phyloP scores from a whole-genome alignment of 305 asterid species.

The Galium porrigens region DNA sequence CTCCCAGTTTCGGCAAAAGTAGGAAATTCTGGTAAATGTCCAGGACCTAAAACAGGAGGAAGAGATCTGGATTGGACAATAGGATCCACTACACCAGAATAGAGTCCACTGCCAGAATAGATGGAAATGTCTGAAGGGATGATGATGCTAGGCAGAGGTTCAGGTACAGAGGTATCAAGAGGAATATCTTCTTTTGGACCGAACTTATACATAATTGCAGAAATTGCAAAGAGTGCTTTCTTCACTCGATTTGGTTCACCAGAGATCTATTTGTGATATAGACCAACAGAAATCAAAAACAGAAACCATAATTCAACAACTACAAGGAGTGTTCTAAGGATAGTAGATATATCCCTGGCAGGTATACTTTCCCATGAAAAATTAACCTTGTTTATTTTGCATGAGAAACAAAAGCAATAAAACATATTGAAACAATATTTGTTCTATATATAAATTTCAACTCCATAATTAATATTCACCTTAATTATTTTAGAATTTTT shows the following conservation, averaged over 20 bases:
- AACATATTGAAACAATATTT: not conserved
- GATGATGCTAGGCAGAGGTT: constrained; percentile 76
- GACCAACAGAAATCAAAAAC: constrained; percentile 6
- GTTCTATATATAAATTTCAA: not conserved
- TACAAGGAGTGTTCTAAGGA: not conserved
- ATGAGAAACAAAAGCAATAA: not conserved
- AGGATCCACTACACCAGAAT: constrained; percentile 41
- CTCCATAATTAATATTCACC: not conserved
- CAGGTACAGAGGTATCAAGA: constrained; percentile 54
- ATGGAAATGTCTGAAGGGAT: constrained; percentile 79
- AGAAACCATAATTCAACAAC: not conserved
- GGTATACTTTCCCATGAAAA: not conserved
- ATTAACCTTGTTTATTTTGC: not conserved
- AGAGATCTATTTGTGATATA: constrained; percentile 38
- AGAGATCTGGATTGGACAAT: constrained; percentile 38
- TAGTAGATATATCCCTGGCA: not conserved
- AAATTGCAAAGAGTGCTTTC: constrained; percentile 74
- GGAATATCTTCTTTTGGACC: constrained; percentile 74
- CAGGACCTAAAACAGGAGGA: constrained; percentile 54
- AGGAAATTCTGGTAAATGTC: constrained; percentile 46
- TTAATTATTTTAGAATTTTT: not conserved
- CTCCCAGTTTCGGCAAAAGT: constrained; percentile 54
- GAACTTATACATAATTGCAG: constrained; percentile 83
- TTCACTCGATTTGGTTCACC: constrained; percentile 78
- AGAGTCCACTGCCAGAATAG: constrained; percentile 57